Evolutionary conservation across 179 eudicot species (phyloP).

Genomic region (Spergularia azorica): DNA sequence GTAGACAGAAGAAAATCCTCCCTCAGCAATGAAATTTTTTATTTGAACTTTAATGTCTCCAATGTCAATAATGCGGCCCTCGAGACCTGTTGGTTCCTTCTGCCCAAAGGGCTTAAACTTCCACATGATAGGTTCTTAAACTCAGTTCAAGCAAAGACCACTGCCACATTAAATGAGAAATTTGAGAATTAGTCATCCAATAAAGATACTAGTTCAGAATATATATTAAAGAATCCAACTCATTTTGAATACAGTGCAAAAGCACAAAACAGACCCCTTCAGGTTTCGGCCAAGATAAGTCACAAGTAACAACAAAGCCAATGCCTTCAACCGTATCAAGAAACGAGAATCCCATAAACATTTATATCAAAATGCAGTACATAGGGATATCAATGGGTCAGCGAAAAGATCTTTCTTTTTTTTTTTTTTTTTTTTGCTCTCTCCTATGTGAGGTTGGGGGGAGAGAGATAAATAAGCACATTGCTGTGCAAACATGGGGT

Average conservation of each 20-base stretch:
- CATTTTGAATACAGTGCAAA: background rate
- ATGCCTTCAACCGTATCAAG: conserved; percentile 1
- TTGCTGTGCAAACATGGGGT: background rate
- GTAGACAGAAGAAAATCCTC: conserved; percentile 97
- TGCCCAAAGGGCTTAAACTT: conserved; percentile 80
- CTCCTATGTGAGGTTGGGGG: background rate
- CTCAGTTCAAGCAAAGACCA: conserved; percentile 13
- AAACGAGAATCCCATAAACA: background rate
- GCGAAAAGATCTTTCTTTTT: background rate
- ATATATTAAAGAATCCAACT: background rate
- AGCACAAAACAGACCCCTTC: background rate
- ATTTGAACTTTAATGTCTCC: conserved; percentile 83
- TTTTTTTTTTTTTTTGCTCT: background rate
- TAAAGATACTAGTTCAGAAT: background rate
- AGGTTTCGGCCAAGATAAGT: too few relatives aligned
- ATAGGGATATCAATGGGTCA: background rate
- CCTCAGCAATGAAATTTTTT: conserved; percentile 87
- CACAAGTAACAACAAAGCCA: background rate
- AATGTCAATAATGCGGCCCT: conserved; percentile 88
- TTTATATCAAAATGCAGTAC: background rate
- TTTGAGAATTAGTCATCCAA: background rate
- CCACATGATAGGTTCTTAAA: conserved; percentile 63
- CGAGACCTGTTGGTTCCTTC: conserved; percentile 91
- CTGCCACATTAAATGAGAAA: conserved; percentile 21
- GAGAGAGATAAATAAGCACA: background rate